phyloP scores from a whole-genome alignment of 345 rosid genomes.

The Syzygium jambos region DNA sequence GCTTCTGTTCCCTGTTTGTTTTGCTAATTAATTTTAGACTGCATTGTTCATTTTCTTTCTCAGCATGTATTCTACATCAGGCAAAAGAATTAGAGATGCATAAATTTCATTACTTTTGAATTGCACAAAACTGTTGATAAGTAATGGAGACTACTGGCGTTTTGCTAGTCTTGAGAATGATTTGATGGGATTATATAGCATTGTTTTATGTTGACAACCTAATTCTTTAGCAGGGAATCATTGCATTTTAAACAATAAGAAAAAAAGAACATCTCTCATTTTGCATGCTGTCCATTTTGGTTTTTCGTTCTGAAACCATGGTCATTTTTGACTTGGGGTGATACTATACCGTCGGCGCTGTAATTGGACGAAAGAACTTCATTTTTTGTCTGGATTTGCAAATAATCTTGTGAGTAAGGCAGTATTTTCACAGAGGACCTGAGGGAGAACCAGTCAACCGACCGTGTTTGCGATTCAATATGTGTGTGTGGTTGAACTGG shows the following conservation, averaged over 20 bases:
- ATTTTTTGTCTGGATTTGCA: neutral
- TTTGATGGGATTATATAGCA: neutral
- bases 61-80: neutral
- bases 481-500: neutral
- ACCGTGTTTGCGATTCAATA: neutral
- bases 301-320: neutral
- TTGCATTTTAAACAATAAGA: neutral
- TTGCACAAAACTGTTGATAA: neutral
- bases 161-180: neutral
- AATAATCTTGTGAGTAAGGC: neutral
- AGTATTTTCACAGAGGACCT: neutral
- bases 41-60: neutral
- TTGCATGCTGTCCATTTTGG: neutral
- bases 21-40: neutral
- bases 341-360: neutral
- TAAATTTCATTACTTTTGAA: neutral
- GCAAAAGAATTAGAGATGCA: neutral
- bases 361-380: neutral
- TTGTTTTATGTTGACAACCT: neutral
- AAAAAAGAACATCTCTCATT: neutral
- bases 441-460: neutral
- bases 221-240: neutral
- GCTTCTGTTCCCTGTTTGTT: conserved; percentile 5
- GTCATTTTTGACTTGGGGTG: neutral
- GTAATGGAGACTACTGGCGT: neutral